Evolutionary conservation across 2,329 filamentous ascomycete species (phyloP).

Genomic region (Trichoderma sp.): DNA sequence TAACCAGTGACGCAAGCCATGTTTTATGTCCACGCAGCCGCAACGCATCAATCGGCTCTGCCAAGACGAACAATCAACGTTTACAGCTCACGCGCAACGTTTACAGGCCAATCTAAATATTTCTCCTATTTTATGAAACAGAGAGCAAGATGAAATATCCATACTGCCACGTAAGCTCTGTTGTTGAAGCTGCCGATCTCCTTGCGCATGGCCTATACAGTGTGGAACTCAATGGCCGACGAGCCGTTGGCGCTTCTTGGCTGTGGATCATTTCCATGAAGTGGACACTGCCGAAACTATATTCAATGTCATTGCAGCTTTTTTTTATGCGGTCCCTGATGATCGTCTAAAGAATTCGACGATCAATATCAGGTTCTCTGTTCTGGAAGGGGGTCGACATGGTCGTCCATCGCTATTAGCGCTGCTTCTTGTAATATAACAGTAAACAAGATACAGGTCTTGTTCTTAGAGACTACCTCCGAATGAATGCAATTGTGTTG

Average conservation of each 20-base stretch:
- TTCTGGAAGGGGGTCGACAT: background rate
- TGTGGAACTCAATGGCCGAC: constrained; percentile 19
- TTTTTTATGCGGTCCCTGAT: constrained; percentile 7
- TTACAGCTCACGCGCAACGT: background rate
- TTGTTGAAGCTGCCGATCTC: constrained; percentile 14
- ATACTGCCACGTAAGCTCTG: constrained; percentile 18
- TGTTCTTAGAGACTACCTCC: background rate
- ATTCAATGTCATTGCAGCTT: background rate
- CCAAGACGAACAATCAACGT: background rate
- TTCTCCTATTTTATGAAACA: constrained; percentile 4
- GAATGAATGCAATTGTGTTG: background rate
- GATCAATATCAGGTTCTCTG: background rate
- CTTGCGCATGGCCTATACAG: background rate
- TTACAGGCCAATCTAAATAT: background rate
- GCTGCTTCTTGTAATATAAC: no score
- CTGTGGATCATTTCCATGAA: constrained; percentile 3
- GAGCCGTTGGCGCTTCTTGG: background rate
- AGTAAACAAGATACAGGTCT: background rate
- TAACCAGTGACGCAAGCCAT: background rate
- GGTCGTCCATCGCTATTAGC: background rate
- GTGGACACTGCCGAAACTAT: background rate
- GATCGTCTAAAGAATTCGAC: background rate
- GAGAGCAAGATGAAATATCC: background rate
- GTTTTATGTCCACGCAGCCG: background rate
- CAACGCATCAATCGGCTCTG: background rate